phyloP scores from a whole-genome alignment of 2,329 filamentous ascomycete genomes.

The Colletotrichum nymphaeae region DNA sequence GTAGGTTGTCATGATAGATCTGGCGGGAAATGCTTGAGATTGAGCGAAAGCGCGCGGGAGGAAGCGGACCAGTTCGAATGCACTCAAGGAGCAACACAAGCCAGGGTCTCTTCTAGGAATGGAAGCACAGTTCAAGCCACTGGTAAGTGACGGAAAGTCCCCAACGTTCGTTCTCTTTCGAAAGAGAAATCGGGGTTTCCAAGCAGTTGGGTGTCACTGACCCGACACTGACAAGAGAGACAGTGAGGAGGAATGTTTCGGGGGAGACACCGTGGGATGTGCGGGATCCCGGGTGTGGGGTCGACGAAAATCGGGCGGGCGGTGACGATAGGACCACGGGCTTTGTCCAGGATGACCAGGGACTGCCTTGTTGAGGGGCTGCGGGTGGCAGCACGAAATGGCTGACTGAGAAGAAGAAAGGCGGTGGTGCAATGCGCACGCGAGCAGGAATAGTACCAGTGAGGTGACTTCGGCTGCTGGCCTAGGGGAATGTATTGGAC shows the following conservation, averaged over 20 bases:
- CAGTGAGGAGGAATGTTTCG: slow-evolving; percentile 30
- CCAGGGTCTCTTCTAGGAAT: slow-evolving; percentile 17
- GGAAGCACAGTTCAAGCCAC: slow-evolving; percentile 13
- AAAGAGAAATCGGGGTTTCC: slow-evolving; percentile 9
- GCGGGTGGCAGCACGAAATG: slow-evolving; percentile 22
- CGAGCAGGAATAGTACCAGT: slow-evolving; percentile 22
- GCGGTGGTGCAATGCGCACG: slow-evolving; percentile 20
- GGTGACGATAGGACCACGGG: slow-evolving; percentile 31
- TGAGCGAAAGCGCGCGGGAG: slow-evolving; percentile 4
- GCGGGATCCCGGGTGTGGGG: slow-evolving; percentile 33
- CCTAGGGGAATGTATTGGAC: slow-evolving; percentile 9
- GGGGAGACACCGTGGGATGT: slow-evolving; percentile 17
- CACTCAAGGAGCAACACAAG: slow-evolving; percentile 9
- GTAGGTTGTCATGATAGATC: slow-evolving; percentile 53
- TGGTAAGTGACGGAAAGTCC: background rate
- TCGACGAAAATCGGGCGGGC: slow-evolving; percentile 34
- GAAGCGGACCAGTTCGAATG: slow-evolving; percentile 12
- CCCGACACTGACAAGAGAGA: slow-evolving; percentile 3
- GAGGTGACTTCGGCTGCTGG: slow-evolving; percentile 15
- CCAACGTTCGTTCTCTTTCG: background rate
- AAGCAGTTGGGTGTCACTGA: slow-evolving; percentile 12
- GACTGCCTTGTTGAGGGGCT: slow-evolving; percentile 22
- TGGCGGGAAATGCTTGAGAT: slow-evolving; percentile 18
- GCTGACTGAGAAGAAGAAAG: slow-evolving; percentile 16
- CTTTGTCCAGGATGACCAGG: slow-evolving; percentile 26